Base-by-base conservation (phyloP, 176 grass and related monocot genomes). In the Aegilops bicornis region DNA sequence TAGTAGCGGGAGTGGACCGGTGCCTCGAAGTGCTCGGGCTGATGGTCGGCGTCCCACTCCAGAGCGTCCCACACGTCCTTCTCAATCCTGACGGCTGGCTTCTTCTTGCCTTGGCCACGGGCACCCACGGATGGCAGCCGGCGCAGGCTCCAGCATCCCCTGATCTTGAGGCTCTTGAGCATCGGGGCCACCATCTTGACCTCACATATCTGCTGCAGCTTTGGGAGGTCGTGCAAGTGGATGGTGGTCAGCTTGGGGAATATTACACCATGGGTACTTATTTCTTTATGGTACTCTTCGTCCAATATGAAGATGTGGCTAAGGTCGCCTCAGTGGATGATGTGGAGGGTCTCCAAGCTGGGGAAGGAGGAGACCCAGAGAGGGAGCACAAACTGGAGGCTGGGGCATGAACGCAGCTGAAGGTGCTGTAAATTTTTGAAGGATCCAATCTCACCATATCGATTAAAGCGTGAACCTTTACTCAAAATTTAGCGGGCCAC, bases 11-110 rank as follows among this genome's bases (percentile, higher is more conserved):
- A 85, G 82, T 85, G 82, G 10, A 52, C 2, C 0, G 43, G 68
- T 1, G 19, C 12, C 60, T 89, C 58, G 33, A 59, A 85, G 33
- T 67, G 82, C 32, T 17, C 7, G 0, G 35, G 82, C 47, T 58
- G 20, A 48, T 81, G 69, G 0, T 0, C 6, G 2, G 12, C 10
- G 7, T 76, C 82, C 77, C 69, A 89, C 68, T 85, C 60, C 0
- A 81, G 33, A 2, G 82, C 35, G 2, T 81, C 82, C 87, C 87
- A 85, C 33, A 81, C 68, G 20, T 89, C 87, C 45, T 85, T 76
- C 82, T 89, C 69, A 0, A 85, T 32, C 60, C 81, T 77, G 0
- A 89, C 1, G 1, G 14, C 0, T 3, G 35, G 82, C 83, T 54
- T 76, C 60, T 45, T 45, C 25, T 4, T 0, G 33, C 20, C 68